phyloP scores from a whole-genome alignment of 2,329 filamentous ascomycete genomes.

The Thelonectria discophora region DNA sequence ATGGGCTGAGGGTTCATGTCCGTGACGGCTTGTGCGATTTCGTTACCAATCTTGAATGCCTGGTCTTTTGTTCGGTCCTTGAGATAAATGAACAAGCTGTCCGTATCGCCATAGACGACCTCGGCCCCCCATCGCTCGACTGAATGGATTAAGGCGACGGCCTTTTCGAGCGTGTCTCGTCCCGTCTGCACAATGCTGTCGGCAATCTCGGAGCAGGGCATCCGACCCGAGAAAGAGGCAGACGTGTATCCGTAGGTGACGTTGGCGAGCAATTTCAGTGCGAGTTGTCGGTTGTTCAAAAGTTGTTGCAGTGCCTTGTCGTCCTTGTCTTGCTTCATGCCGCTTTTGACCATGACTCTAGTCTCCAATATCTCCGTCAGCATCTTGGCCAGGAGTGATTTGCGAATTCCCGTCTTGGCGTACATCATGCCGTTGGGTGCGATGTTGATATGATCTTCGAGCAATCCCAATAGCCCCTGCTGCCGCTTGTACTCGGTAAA shows the following conservation, averaged over 20 bases:
- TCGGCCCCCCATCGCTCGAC: conserved; percentile 90
- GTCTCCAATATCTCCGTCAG: conserved; percentile 94
- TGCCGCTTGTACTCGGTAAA: conserved; percentile 88
- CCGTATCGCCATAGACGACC: conserved; percentile 97
- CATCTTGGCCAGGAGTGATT: conserved; percentile 95
- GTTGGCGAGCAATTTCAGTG: conserved; percentile 96
- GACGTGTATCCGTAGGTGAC: conserved; percentile 99
- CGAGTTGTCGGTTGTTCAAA: conserved; percentile 91
- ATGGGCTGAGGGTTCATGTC: conserved; percentile 89
- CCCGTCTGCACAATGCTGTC: conserved; percentile 98
- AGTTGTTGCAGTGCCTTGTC: conserved; percentile 86
- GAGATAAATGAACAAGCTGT: conserved; percentile 91
- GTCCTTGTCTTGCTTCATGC: conserved; percentile 93
- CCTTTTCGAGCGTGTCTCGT: conserved; percentile 91
- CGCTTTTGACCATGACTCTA: conserved; percentile 95
- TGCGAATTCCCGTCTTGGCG: conserved; percentile 82
- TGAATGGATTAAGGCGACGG: conserved; percentile 91
- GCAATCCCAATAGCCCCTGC: conserved; percentile 75
- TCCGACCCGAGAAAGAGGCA: conserved; percentile 93
- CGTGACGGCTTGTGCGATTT: conserved; percentile 89
- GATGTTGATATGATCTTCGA: conserved; percentile 89
- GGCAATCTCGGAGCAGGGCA: conserved; percentile 98
- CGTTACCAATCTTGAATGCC: conserved; percentile 91
- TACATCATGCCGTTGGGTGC: conserved; percentile 98
- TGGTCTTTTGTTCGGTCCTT: conserved; percentile 87